Conservation (phyloP, 139 green algal genomes). For the Nannochloris sp. region DNA sequence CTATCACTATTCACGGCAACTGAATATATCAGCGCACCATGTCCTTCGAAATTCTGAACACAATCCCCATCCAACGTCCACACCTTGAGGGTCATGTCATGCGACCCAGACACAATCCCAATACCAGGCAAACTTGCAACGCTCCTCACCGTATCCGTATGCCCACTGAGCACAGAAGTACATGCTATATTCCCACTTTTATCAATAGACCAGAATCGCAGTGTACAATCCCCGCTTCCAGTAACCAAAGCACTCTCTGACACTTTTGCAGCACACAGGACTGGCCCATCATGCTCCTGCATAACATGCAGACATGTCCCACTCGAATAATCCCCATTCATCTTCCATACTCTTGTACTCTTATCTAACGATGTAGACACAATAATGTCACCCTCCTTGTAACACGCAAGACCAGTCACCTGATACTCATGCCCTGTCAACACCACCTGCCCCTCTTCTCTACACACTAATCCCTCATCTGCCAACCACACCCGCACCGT, state of each 20-base stretch:
- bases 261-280: slow-evolving; percentile 64
- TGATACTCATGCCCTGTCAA: slow-evolving; percentile 71
- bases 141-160: slow-evolving; percentile 74
- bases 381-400: slow-evolving; percentile 49
- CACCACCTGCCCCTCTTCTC: slow-evolving; percentile 14
- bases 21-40: slow-evolving; percentile 81
- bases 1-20: slow-evolving; percentile 26
- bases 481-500: slow-evolving; percentile 63
- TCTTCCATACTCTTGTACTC: slow-evolving; percentile 65
- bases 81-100: slow-evolving; percentile 67
- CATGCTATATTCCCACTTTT: slow-evolving; percentile 30
- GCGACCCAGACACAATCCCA: slow-evolving; percentile 82
- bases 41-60: slow-evolving; percentile 62
- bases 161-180: slow-evolving; percentile 49
- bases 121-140: slow-evolving; percentile 61
- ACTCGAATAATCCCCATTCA: background rate
- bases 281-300: slow-evolving; percentile 65
- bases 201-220: slow-evolving; percentile 33
- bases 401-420: slow-evolving; percentile 57
- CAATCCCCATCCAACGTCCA: slow-evolving; percentile 48
- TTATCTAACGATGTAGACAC: slow-evolving; percentile 78
- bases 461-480: slow-evolving; percentile 33
- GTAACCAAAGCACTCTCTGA: slow-evolving; percentile 50
- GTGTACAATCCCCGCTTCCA: slow-evolving; percentile 61
- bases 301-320: slow-evolving; percentile 39